Percentiles rank a stretch among this genome's conserved stretches.
phyloP scores from a whole-genome alignment of 2,329 filamentous ascomycete species.

The Aspergillus amoenus region DNA sequence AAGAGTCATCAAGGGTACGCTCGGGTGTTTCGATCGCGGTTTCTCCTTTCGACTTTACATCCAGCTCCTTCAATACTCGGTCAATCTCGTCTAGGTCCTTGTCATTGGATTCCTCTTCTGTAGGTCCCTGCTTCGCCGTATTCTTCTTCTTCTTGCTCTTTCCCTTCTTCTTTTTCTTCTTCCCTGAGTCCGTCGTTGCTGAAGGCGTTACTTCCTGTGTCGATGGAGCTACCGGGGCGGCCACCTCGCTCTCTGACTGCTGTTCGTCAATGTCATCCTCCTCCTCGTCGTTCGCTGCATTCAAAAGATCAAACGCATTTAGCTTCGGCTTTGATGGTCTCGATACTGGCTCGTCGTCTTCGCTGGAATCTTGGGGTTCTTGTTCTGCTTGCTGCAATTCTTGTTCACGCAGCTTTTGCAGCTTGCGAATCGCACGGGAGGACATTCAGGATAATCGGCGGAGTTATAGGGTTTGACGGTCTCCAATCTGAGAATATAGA shows the following conservation, averaged over 20 bases:
- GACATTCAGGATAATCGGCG: constrained; percentile 52
- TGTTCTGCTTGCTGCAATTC: constrained; percentile 48
- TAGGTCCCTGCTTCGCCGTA: constrained; percentile 38
- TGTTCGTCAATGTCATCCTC: constrained; percentile 39
- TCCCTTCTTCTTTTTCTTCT: constrained; percentile 54
- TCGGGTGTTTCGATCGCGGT: constrained; percentile 33
- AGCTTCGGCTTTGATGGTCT: constrained; percentile 42
- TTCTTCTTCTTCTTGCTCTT: constrained; percentile 64
- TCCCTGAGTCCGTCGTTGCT: constrained; percentile 19
- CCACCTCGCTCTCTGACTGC: constrained; percentile 26
- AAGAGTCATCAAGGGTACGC: constrained; percentile 33
- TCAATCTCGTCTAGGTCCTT: constrained; percentile 64
- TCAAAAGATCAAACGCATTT: constrained; percentile 57
- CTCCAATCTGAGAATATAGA: neutral
- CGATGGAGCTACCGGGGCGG: constrained; percentile 13
- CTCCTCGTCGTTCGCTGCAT: constrained; percentile 41
- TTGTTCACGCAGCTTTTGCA: constrained; percentile 62
- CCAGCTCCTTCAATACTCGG: constrained; percentile 59
- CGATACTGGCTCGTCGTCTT: constrained; percentile 40
- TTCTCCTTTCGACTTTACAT: constrained; percentile 38
- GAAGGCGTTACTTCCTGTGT: constrained; percentile 21
- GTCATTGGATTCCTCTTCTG: constrained; percentile 26
- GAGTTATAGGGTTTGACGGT: neutral
- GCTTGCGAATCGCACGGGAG: constrained; percentile 63
- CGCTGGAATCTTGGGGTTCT: constrained; percentile 40